Base-by-base conservation (phyloP, 2,329 filamentous ascomycete genomes). In the Parafenestella ontariensis region DNA sequence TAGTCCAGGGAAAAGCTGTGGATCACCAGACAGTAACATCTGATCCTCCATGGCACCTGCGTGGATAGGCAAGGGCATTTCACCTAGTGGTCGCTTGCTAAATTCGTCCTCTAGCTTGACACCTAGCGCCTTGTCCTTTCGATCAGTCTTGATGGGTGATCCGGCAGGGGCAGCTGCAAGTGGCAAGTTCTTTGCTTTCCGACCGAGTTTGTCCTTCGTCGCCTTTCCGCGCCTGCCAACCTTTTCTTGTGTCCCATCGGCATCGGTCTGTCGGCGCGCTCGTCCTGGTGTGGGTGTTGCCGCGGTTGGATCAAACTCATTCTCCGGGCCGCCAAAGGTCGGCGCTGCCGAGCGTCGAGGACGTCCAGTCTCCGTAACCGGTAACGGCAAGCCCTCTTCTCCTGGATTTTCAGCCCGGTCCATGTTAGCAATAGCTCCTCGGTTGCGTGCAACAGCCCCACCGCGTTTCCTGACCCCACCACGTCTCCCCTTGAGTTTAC, bases 261-360 rank as follows among this genome's bases (percentile, higher is more conserved):
- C 64, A 54, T 75, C 71, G 11, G 64, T 70, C 37, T 67, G 67
- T 39, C 70, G 60, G 37, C 73, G 71, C 18, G 59, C 42, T 75
- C 83, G 40, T 46, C 68, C 68, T 40, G 69, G 65, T 4, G 68
- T 68, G 40, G 64, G 61, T 15, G 75, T 65, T 18, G 70, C 59
- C 5, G 68, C 65, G 8, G 58, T 68, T 18, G 43, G 79, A 76
- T 91, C 89, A 15, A 83, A 83, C 54, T 91, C 89, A 9, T 78
- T 76, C 50, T 88, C 83, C 24, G 80, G 79, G 65, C 91, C 89
- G 37, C 85, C 85, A 79, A 88, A 93, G 0, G 87, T 90, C 3
- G 90, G 90, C 10, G 90, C 90, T 23, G 82, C 82, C 39, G 80
- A 81, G 44, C 82, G 76, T 51, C 79, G 78, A 13, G 82, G 81